Percentiles rank a stretch among this genome's conserved stretches.
Conservation (phyloP, 345 rosid species). For the Brassica incana region DNA sequence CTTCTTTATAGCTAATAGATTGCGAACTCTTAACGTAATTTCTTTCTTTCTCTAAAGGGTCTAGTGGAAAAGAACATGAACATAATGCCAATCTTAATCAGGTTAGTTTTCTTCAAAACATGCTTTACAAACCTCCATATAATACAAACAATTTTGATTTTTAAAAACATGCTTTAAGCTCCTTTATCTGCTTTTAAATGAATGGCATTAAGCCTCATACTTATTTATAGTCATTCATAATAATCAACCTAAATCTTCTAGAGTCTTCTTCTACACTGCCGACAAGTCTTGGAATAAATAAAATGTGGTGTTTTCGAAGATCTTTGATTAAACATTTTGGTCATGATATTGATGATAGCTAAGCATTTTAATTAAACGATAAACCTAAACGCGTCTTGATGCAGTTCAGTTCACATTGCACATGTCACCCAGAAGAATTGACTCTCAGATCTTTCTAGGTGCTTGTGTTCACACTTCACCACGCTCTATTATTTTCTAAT, state of each 20-base stretch:
- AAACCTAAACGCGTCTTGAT: conserved; percentile 34
- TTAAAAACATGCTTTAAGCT: conserved; percentile 9
- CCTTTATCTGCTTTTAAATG: neutral
- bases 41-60: neutral
- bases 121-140: neutral
- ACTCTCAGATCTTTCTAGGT: conserved; percentile 29
- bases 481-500: conserved; percentile 6
- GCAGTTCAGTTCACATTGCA: conserved; percentile 27
- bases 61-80: conserved; percentile 1
- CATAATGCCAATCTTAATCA: conserved; percentile 17
- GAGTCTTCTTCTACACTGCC: conserved; percentile 20
- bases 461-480: conserved; percentile 35
- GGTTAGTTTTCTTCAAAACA: conserved; percentile 1
- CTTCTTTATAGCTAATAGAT: too few species aligned
- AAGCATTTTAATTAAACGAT: conserved; percentile 6
- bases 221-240: conserved; percentile 7
- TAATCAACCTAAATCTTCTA: conserved; percentile 18
- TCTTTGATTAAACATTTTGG: conserved; percentile 23
- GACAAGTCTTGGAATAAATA: conserved; percentile 15
- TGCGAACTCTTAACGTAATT: too few species aligned
- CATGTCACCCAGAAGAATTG: conserved; percentile 36
- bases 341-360: conserved; percentile 4
- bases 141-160: neutral
- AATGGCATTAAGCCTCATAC: conserved; percentile 2
- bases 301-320: conserved; percentile 9